Base-by-base conservation (phyloP, 768 basidiomycete species). In the Mycena floridula region DNA sequence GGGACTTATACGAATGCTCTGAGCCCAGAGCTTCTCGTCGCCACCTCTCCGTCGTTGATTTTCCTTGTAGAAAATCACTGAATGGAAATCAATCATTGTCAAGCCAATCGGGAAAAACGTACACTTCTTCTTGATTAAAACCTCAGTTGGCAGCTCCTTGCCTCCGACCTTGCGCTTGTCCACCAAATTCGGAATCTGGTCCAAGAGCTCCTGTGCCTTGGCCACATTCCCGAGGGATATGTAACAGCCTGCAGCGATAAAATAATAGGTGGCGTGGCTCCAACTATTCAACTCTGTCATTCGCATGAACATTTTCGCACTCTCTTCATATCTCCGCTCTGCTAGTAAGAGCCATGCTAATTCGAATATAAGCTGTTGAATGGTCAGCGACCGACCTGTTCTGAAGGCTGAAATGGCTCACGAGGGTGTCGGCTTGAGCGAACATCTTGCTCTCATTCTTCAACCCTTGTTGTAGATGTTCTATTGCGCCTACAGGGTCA, bases 71-170 rank as follows among this genome's bases (percentile, higher is more conserved):
- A 87, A 88, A 1, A 72, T 73, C 55, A 90, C 88, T 90, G 50
- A 9, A 44, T 46, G 25, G 18, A 15, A 39, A 8, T 7, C 8
- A 43, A 9, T 9, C 9, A 9, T 20, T 8, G 21, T 20, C 12
- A 20, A 38, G 37, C 11, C 9, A 22, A 21, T 8, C 37, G 21
- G 12, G 18, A 23, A 32, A 43, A n/a, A 54, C 81, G 7, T 41
- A 88, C 88, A 28, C 61, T 84, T 86, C 68, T 85, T 87, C 66
- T 81, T 77, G 43, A 89, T 85, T 44, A 82, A 80, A 3, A 81
- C 77, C 52, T 90, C 88, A 0, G 84, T 85, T 0, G 88, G 85
- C 41, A 88, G 58, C 43, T 79, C 76, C 59, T 79, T 81, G n/a
- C 80, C 82, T 9, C 72, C 72, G 4, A 82, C 61, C 62, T 79